These are phyloP conservation scores for Ophiobolus disseminans DNA, from an alignment of 2,329 filamentous ascomycete species.

Conservation along the genomic window DNA sequence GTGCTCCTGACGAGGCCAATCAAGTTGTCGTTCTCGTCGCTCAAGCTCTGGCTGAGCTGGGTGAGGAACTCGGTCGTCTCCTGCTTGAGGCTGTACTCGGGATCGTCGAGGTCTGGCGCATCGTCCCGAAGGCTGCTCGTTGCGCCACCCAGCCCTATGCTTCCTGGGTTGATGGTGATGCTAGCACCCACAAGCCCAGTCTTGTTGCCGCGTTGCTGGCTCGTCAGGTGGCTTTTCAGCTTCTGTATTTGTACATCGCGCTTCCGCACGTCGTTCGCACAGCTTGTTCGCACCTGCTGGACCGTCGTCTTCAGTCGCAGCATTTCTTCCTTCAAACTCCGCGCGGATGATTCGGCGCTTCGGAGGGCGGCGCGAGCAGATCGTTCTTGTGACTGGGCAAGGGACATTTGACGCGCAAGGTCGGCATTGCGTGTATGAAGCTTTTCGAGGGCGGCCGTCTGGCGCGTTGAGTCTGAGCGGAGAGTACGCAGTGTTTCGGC, in stretches of 20 bases:
- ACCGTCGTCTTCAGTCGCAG: constrained; percentile 79
- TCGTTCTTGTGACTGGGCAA: constrained; percentile 73
- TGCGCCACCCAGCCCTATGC: constrained; percentile 29
- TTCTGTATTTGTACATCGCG: constrained; percentile 87
- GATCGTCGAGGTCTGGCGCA: constrained; percentile 60
- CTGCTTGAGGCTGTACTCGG: constrained; percentile 73
- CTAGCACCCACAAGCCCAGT: constrained; percentile 56
- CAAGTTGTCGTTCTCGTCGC: constrained; percentile 89
- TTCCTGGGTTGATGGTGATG: constrained; percentile 54
- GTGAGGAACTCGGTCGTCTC: constrained; percentile 94
- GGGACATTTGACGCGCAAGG: constrained; percentile 62
- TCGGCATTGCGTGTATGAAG: constrained; percentile 63
- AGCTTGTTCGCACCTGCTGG: constrained; percentile 83
- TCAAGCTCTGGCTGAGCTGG: constrained; percentile 79
- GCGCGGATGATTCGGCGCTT: constrained; percentile 74
- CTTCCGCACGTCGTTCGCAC: constrained; percentile 88
- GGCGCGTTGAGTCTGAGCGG: constrained; percentile 76
- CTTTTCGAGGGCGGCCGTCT: constrained; percentile 71
- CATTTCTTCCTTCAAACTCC: constrained; percentile 84
- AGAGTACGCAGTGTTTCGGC: constrained; percentile 78
- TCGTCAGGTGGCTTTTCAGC: constrained; percentile 84
- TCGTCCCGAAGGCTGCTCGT: constrained; percentile 60
- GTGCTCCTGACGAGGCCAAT: constrained; percentile 75
- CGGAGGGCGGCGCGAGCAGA: constrained; percentile 73
- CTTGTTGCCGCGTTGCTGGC: constrained; percentile 61